Percentiles rank a stretch among this genome's conserved stretches.
phyloP scores from a whole-genome alignment of 2,329 filamentous ascomycete species.

The Xylariaceae sp. region DNA sequence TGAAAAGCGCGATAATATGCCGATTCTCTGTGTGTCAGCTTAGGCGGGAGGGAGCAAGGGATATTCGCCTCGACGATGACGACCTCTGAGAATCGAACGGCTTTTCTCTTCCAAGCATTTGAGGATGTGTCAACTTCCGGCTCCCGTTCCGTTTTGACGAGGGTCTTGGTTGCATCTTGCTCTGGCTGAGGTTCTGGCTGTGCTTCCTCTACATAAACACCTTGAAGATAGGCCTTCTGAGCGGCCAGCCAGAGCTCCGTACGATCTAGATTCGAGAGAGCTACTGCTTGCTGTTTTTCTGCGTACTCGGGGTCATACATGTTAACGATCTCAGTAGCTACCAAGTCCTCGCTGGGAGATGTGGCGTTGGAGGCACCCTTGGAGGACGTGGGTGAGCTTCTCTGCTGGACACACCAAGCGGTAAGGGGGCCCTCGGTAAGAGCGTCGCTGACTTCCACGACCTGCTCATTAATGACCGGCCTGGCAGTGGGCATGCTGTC shows the following conservation, averaged over 20 bases:
- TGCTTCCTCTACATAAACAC: slow-evolving; percentile 51
- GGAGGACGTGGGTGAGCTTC: slow-evolving; percentile 30
- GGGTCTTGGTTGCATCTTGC: slow-evolving; percentile 34
- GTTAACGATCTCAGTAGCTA: slow-evolving; percentile 58
- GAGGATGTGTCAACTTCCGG: slow-evolving; percentile 26
- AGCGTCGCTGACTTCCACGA: slow-evolving; percentile 33
- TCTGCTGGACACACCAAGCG: slow-evolving; percentile 27
- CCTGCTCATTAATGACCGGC: slow-evolving; percentile 40
- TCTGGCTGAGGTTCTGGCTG: slow-evolving; percentile 33
- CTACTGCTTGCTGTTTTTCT: slow-evolving; percentile 63
- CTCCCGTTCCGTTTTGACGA: slow-evolving; percentile 22
- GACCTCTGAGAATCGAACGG: slow-evolving; percentile 65
- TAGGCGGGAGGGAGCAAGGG: slow-evolving; percentile 47
- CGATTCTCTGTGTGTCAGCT: slow-evolving; percentile 56
- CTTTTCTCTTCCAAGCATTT: slow-evolving; percentile 54
- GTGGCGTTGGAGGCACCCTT: slow-evolving; percentile 30
- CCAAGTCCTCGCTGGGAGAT: slow-evolving; percentile 50
- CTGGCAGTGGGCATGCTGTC: slow-evolving; percentile 62
- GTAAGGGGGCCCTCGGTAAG: slow-evolving; percentile 27
- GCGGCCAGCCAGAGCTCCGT: slow-evolving; percentile 82
- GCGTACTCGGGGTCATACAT: slow-evolving; percentile 74
- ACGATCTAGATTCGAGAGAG: slow-evolving; percentile 71
- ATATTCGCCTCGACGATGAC: slow-evolving; percentile 40
- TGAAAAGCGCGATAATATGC: slow-evolving; percentile 88
- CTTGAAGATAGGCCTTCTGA: slow-evolving; percentile 70